These are phyloP conservation scores for Tylopilus cervinicoccineus DNA, from an alignment of 768 basidiomycete genomes.

Conservation along the genomic window DNA sequence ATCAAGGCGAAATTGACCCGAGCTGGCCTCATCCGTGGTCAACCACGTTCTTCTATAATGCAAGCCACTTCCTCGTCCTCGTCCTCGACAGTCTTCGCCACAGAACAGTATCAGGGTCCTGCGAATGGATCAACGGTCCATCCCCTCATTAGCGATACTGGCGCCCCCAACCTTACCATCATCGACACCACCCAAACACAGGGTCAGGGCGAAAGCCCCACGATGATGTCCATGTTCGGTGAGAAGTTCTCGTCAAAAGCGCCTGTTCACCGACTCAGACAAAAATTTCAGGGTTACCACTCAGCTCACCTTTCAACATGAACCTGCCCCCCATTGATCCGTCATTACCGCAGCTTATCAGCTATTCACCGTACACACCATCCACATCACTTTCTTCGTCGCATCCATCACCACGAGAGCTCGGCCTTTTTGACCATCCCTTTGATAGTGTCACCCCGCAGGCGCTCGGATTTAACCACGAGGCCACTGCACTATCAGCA, in stretches of 20 bases:
- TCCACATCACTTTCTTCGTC: constrained; percentile 32
- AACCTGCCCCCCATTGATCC: constrained; percentile 27
- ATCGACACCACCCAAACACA: constrained; percentile 16
- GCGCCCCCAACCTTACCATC: constrained; percentile 19
- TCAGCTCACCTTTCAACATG: constrained; percentile 31
- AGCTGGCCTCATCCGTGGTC: constrained; percentile 77
- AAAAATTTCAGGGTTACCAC: constrained; percentile 19
- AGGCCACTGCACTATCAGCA: constrained; percentile 25
- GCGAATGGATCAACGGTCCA: constrained; percentile 19
- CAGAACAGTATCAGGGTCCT: constrained; percentile 26
- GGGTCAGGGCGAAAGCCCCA: constrained; percentile 22
- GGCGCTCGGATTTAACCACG: constrained; percentile 26
- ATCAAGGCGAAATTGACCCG: constrained; percentile 79
- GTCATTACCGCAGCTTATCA: constrained; percentile 25
- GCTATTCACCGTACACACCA: constrained; percentile 33
- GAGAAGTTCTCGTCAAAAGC: background rate
- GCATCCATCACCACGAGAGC: constrained; percentile 32
- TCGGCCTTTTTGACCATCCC: constrained; percentile 28
- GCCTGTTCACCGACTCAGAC: constrained; percentile 11
- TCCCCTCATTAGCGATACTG: constrained; percentile 20
- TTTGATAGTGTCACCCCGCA: constrained; percentile 35
- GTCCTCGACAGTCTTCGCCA: constrained; percentile 33
- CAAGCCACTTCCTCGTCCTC: constrained; percentile 32
- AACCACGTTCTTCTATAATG: constrained; percentile 60
- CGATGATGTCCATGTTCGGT: constrained; percentile 29